A percentile compares a stretch with the other conserved stretches of the same genome.
Evolutionary conservation across 1,139 yeast genomes (phyloP).

Genomic region (Suhomyces guaymorum): DNA sequence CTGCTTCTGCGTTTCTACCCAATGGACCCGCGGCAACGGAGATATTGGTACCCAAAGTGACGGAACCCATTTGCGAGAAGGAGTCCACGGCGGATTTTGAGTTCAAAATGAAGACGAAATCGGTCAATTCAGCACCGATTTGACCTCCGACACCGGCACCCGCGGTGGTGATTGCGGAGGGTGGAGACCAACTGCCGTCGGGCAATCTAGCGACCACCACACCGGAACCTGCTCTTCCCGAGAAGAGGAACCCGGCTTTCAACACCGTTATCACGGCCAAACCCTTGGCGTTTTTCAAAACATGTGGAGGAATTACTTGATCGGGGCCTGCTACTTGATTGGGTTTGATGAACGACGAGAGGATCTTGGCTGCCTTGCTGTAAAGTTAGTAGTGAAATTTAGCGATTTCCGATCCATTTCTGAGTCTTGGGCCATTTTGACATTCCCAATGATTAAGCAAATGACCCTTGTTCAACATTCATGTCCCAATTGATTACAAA

Average conservation of each 20-base stretch:
- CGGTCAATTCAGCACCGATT: constrained; percentile 94
- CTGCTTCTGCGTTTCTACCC: constrained; percentile 97
- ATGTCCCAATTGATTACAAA: too few species aligned
- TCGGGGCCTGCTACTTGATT: constrained; percentile 91
- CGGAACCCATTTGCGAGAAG: constrained; percentile 91
- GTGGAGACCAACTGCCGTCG: constrained; percentile 98
- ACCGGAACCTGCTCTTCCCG: constrained; percentile 98
- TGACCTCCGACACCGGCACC: constrained; percentile 99
- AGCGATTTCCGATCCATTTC: too few species aligned
- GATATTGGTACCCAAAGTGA: constrained; percentile 92
- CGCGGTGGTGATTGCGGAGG: constrained; percentile 91
- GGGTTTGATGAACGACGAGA: constrained; percentile 91
- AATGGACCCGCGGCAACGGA: constrained; percentile 98
- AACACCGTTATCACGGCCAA: constrained; percentile 87
- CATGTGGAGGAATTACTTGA: constrained; percentile 85
- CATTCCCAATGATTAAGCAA: too few species aligned
- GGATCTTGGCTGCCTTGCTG: constrained; percentile 93
- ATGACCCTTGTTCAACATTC: too few species aligned
- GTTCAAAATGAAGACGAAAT: constrained; percentile 90
- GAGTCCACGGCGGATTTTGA: constrained; percentile 87
- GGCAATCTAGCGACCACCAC: constrained; percentile 90
- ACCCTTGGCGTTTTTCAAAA: constrained; percentile 88
- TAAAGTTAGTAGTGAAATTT: constrained; percentile 9
- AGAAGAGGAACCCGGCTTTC: constrained; percentile 93
- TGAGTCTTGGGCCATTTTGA: too few species aligned